A percentile compares a stretch with the other conserved stretches of the same genome.
Conservation (phyloP, 176 grass and related monocot genomes). For the Hsuehochloa calcarea region DNA sequence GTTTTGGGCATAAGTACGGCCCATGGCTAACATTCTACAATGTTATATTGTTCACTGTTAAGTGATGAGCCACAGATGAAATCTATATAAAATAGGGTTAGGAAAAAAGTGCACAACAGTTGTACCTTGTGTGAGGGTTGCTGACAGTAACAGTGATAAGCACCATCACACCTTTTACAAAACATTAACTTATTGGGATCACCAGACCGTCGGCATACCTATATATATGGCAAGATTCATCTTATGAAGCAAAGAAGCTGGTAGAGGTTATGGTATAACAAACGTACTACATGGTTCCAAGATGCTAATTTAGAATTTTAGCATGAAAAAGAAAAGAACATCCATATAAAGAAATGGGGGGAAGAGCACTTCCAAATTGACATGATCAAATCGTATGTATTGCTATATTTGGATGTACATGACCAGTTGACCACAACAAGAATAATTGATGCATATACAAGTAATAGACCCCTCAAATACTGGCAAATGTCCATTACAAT, state of each 20-base stretch:
- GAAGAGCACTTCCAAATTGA: conserved; percentile 1
- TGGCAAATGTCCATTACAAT: neutral
- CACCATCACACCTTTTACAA: conserved; percentile 98
- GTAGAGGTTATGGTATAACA: neutral
- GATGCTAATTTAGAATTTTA: conserved; percentile 21
- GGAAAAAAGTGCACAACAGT: neutral
- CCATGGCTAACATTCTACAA: conserved; percentile 92
- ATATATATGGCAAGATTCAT: conserved; percentile 36
- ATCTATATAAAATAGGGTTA: neutral
- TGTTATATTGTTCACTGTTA: conserved; percentile 23
- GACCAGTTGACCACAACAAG: neutral
- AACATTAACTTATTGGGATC: conserved; percentile 99
- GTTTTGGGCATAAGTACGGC: conserved; percentile 93
- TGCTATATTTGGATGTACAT: neutral
- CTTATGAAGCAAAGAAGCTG: conserved; percentile 20
- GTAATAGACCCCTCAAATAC: neutral
- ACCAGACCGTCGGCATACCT: conserved; percentile 91
- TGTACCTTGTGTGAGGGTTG: conserved; percentile 97
- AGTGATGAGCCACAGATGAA: conserved; percentile 1
- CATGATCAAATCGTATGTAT: neutral
- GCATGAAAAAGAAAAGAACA: neutral
- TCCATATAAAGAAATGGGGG: neutral
- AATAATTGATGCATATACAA: neutral
- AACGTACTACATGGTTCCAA: neutral
- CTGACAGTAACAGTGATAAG: conserved; percentile 97